These are phyloP conservation scores for Rickenella mellea DNA, from an alignment of 768 basidiomycete genomes.

Conservation along the genomic window DNA sequence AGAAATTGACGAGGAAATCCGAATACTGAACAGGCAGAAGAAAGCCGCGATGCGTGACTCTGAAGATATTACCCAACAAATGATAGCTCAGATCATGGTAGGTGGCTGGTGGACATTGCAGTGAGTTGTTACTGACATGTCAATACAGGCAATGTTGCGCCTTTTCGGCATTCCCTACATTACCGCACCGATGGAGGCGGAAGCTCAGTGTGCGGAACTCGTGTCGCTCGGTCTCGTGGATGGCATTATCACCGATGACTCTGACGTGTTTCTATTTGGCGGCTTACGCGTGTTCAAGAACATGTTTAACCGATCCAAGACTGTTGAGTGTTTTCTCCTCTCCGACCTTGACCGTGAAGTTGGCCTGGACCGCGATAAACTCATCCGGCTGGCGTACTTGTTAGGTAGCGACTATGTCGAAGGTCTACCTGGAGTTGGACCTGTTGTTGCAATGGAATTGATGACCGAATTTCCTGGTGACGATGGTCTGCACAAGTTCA, in stretches of 20 bases:
- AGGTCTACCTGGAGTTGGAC: constrained; percentile 85
- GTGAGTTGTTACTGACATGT: background rate
- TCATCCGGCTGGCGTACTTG: constrained; percentile 85
- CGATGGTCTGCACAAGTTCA: constrained; percentile 78
- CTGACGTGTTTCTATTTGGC: constrained; percentile 97
- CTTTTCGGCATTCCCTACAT: constrained; percentile 97
- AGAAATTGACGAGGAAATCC: constrained; percentile 92
- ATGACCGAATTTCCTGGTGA: constrained; percentile 87
- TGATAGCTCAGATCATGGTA: constrained; percentile 77
- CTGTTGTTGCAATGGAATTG: constrained; percentile 93
- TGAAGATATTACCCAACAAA: constrained; percentile 91
- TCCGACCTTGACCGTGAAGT: constrained; percentile 82
- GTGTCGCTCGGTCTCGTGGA: constrained; percentile 81
- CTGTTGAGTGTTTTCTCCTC: constrained; percentile 89
- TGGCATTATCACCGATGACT: constrained; percentile 98
- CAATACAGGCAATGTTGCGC: constrained; percentile 68
- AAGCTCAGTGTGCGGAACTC: constrained; percentile 95
- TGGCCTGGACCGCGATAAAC: constrained; percentile 74
- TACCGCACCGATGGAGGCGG: constrained; percentile 98
- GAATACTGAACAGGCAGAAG: constrained; percentile 66
- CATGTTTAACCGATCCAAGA: constrained; percentile 99
- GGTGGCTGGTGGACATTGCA: constrained; percentile 4
- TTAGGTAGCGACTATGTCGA: constrained; percentile 96
- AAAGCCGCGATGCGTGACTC: constrained; percentile 89
- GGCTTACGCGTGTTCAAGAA: constrained; percentile 95